Evolutionary conservation across 441 rosid genomes (phyloP), one percentile per base, ranked within the genome.

Genomic region (Isatis lusitanica): DNA sequence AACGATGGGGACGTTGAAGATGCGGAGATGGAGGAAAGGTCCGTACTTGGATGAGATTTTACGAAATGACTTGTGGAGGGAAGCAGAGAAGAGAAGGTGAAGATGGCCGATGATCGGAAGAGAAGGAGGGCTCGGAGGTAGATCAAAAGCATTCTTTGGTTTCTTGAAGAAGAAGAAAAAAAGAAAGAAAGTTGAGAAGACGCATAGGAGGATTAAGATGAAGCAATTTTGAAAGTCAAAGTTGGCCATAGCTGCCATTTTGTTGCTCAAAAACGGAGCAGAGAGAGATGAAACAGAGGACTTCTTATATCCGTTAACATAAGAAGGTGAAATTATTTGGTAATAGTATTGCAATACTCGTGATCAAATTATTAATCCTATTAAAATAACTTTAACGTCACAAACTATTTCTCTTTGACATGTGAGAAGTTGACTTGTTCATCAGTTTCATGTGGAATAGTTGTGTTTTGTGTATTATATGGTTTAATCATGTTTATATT

Each of bases 1-100:
- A 13, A 62, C 5, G n/a, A 62, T 26, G 18, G 24, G 67, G 67
- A 43, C 38, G 9, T 62, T 43, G 39, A 63, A 63, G 24, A 63
- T 63, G 51, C 67, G 67, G 38, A 62, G 67, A 62, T 62, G 67
- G 67, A 62, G 67, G 9, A 62, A 2, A 28, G 67, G 52, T 43
- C 67, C 67, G 6, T 62, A 43, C 38, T 62, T n/a, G 4, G 67
- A 43, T 26, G 67, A 43, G 7, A 43, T 4, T 26, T 4, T 24
- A 8, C 15, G 38, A 0, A 43, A 43, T 9, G 52, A 28, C 24
- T 62, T 62, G 67, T 62, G 67, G 39, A 43, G 10, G 43, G 39
- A 43, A 24, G 5, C 1, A 5, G 67, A 43, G 67, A 43, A 42
- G 24, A 62, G 52, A 62, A 26, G 67, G 52, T 62, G 67, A 9